Conservation (phyloP, 2,329 filamentous ascomycete species). For the Colletotrichum abscissum region DNA sequence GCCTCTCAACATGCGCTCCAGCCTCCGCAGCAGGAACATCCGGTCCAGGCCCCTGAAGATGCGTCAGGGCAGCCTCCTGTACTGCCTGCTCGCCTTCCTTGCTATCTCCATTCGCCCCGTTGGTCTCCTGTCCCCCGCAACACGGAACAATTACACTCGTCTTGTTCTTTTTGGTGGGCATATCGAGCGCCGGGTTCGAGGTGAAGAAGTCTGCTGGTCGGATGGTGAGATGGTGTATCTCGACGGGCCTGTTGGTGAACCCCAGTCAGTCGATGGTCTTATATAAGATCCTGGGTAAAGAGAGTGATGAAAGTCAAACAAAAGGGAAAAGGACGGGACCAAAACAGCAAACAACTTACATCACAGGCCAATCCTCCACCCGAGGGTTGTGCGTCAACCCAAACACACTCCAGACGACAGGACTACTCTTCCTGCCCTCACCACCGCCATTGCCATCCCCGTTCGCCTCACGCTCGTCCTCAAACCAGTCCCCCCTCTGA, state of each 20-base stretch:
- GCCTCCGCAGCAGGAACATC: conserved; percentile 40
- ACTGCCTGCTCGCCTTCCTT: conserved; percentile 36
- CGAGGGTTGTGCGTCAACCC: conserved; percentile 61
- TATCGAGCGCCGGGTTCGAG: conserved; percentile 58
- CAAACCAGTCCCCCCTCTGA: conserved; percentile 58
- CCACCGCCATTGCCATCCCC: conserved; percentile 19
- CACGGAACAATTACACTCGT: conserved; percentile 54
- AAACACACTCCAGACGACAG: conserved; percentile 60
- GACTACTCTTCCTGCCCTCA: conserved; percentile 41
- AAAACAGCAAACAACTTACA: conserved; percentile 50
- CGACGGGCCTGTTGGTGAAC: conserved; percentile 52
- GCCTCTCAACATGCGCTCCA: conserved; percentile 34
- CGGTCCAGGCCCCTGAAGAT: conserved; percentile 46
- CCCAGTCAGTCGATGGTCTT: not conserved
- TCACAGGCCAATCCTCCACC: conserved; percentile 63
- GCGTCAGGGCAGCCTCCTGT: conserved; percentile 44
- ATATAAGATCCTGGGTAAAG: not conserved
- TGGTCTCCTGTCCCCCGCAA: conserved; percentile 37
- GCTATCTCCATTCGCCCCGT: not conserved
- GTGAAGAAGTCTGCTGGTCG: conserved; percentile 59
- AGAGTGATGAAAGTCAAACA: not conserved
- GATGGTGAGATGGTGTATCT: conserved; percentile 59
- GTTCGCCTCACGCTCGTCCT: conserved; percentile 25
- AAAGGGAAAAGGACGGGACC: not conserved
- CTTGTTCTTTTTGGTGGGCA: conserved; percentile 51